phyloP scores from a whole-genome alignment of 352 stramenopile genomes.

The Phytophthora kernoviae region DNA sequence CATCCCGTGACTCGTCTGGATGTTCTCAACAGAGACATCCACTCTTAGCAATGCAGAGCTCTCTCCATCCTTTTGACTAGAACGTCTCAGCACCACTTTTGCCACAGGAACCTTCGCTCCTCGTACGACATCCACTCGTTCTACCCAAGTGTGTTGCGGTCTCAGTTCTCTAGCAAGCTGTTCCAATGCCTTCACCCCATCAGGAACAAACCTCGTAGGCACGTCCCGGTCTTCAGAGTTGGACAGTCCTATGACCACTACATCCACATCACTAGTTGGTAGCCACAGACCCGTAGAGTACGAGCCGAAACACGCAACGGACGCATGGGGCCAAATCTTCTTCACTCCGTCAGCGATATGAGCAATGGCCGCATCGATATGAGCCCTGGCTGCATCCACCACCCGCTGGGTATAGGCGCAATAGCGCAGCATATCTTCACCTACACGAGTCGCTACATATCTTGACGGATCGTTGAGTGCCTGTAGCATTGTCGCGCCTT shows the following conservation, averaged over 20 bases:
- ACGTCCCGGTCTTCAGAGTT: constrained; percentile 42
- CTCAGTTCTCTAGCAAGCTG: constrained; percentile 54
- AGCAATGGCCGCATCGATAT: constrained; percentile 77
- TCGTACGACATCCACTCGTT: constrained; percentile 82
- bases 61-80: constrained; percentile 31
- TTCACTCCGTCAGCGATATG: constrained; percentile 70
- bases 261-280: constrained; percentile 88
- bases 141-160: constrained; percentile 66
- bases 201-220: constrained; percentile 51
- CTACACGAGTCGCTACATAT: constrained; percentile 34
- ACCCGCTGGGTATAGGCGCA: constrained; percentile 64
- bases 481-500: constrained; percentile 20
- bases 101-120: constrained; percentile 87
- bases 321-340: constrained; percentile 77
- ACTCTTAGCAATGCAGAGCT: constrained; percentile 52
- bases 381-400: constrained; percentile 53
- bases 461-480: constrained; percentile 26
- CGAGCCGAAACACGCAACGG: constrained; percentile 80
- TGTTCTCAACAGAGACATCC: constrained; percentile 91
- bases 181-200: constrained; percentile 61
- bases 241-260: constrained; percentile 80
- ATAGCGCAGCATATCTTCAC: constrained; percentile 69
- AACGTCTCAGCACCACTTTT: constrained; percentile 70
- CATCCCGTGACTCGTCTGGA: constrained; percentile 80
- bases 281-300: constrained; percentile 89